Evolutionary conservation across 129 eudicot species (phyloP).

Genomic region (Silybum marianum): DNA sequence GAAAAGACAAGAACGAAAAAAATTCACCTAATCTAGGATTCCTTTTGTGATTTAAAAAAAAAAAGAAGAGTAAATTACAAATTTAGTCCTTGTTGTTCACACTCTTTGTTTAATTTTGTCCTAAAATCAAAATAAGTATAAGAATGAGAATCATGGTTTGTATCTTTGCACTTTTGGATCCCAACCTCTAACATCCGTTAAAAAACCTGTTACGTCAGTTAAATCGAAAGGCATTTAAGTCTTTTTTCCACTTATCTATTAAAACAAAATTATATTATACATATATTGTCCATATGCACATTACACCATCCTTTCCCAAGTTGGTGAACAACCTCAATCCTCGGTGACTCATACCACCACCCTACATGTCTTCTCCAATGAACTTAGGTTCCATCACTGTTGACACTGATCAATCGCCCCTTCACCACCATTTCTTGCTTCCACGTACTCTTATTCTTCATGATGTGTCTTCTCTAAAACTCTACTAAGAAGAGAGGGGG

Average conservation of each 20-base stretch:
- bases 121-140: not conserved
- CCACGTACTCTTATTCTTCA: no score
- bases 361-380: not conserved
- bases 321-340: not conserved
- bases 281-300: no score
- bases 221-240: no score
- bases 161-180: not conserved
- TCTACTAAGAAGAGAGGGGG: no score
- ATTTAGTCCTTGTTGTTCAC: not conserved
- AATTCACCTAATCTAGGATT: constrained; percentile 1
- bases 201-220: not conserved
- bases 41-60: not conserved
- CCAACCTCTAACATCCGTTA: not conserved
- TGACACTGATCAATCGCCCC: not conserved
- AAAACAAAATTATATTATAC: no score
- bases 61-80: not conserved
- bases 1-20: not conserved
- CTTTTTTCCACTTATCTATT: not conserved
- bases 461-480: no score
- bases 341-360: not conserved
- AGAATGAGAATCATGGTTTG: not conserved
- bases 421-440: no score
- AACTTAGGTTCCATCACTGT: not conserved
- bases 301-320: not conserved
- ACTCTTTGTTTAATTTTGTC: not conserved